A percentile compares a stretch with the other conserved stretches of the same genome.
Evolutionary conservation across 768 basidiomycete species (phyloP).

Genomic region (Mycena epipterygia): DNA sequence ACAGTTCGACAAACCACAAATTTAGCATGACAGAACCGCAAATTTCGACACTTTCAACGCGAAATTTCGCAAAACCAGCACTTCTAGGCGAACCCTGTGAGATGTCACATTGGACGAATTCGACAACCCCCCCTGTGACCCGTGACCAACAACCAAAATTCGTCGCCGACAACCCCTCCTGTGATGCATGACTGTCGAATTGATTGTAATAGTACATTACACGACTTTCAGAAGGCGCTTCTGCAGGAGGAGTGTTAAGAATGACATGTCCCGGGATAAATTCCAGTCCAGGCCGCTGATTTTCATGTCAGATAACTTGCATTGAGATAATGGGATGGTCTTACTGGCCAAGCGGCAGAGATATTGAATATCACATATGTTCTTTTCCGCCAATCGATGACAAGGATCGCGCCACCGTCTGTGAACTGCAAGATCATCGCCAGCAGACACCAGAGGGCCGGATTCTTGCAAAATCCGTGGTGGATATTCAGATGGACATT

Average conservation of each 20-base stretch:
- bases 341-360: neutral
- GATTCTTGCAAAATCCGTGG: neutral
- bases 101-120: too few species aligned
- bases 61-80: too few species aligned
- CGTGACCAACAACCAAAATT: too few species aligned
- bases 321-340: neutral
- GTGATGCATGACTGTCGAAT: too few species aligned
- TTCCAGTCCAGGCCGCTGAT: neutral
- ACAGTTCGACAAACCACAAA: too few species aligned
- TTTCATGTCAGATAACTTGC: neutral
- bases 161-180: too few species aligned
- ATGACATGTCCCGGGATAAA: constrained; percentile 9
- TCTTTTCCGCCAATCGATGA: constrained; percentile 4
- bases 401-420: neutral
- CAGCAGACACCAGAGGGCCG: neutral
- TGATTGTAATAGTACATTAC: too few species aligned
- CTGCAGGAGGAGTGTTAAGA: neutral
- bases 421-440: neutral
- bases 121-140: too few species aligned
- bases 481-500: neutral
- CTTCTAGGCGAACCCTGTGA: too few species aligned
- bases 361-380: neutral
- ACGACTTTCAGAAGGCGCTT: neutral
- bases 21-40: too few species aligned
- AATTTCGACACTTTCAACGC: too few species aligned